These are phyloP conservation scores for Phylloporus sp. DNA, from an alignment of 768 basidiomycete genomes.

Conservation along the genomic window DNA sequence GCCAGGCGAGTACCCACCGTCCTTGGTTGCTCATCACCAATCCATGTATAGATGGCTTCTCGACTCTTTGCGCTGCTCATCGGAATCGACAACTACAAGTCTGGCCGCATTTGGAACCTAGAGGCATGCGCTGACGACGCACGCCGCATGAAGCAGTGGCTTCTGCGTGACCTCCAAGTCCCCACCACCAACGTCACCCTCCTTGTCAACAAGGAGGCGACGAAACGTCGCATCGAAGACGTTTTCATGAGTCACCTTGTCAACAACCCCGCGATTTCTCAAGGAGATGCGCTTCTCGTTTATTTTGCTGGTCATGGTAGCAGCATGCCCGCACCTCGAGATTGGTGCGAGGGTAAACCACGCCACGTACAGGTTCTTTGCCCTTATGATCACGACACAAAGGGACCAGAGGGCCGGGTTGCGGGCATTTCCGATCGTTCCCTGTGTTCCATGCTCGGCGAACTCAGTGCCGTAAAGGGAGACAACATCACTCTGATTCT, in stretches of 20 bases:
- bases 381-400: conserved; percentile 61
- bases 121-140: conserved; percentile 64
- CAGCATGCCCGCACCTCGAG: conserved; percentile 47
- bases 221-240: conserved; percentile 57
- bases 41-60: conserved; percentile 32
- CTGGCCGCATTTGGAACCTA: conserved; percentile 59
- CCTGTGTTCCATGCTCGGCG: conserved; percentile 53
- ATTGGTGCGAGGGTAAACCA: conserved; percentile 49
- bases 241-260: conserved; percentile 57
- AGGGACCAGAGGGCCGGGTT: conserved; percentile 40
- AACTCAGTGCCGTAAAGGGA: conserved; percentile 53
- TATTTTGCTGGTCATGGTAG: conserved; percentile 78
- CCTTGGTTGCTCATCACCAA: conserved; percentile 3
- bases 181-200: conserved; percentile 53
- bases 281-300: conserved; percentile 59
- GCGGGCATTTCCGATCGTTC: conserved; percentile 68
- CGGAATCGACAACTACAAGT: conserved; percentile 67
- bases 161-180: conserved; percentile 51
- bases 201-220: conserved; percentile 55
- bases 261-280: conserved; percentile 54
- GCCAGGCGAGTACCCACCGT: conserved; percentile 8
- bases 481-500: conserved; percentile 66
- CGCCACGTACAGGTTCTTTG: conserved; percentile 54
- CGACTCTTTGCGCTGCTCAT: conserved; percentile 63
- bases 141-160: conserved; percentile 51